Evolutionary conservation across 257 asterid genomes (phyloP).

Genomic region (Fraxinus pennsylvanica): DNA sequence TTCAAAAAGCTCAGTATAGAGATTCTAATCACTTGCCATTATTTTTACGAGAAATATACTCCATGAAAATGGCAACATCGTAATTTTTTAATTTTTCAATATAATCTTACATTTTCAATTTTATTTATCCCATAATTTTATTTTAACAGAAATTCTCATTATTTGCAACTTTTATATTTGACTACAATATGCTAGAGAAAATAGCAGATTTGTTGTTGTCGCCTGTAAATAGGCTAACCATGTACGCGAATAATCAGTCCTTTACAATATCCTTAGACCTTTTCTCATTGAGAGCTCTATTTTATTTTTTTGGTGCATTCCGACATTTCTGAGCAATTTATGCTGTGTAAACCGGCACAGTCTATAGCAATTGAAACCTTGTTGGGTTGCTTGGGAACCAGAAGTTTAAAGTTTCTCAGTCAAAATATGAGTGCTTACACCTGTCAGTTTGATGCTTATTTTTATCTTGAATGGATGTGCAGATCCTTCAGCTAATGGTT

Average conservation of each 20-base stretch:
- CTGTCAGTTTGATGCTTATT: not conserved
- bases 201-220: no score
- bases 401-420: not conserved
- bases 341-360: not conserved
- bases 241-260: not conserved
- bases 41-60: not conserved
- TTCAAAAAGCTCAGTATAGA: not conserved
- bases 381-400: constrained; percentile 10
- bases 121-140: not conserved
- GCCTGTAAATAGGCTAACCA: not conserved
- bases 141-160: not conserved
- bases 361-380: not conserved
- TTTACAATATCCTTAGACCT: not conserved
- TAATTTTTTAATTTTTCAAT: not conserved
- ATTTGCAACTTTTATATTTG: not conserved
- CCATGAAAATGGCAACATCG: not conserved
- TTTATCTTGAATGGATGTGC: constrained; percentile 20
- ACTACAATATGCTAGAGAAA: not conserved
- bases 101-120: not conserved
- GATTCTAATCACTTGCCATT: not conserved
- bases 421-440: not conserved
- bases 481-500: not conserved
- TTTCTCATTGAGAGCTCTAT: not conserved
- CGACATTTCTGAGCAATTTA: not conserved
- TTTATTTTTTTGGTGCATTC: not conserved